Percentiles rank a stretch among this genome's conserved stretches.
phyloP scores from a whole-genome alignment of 306 rosid species.

The Cicer chorassanicum region DNA sequence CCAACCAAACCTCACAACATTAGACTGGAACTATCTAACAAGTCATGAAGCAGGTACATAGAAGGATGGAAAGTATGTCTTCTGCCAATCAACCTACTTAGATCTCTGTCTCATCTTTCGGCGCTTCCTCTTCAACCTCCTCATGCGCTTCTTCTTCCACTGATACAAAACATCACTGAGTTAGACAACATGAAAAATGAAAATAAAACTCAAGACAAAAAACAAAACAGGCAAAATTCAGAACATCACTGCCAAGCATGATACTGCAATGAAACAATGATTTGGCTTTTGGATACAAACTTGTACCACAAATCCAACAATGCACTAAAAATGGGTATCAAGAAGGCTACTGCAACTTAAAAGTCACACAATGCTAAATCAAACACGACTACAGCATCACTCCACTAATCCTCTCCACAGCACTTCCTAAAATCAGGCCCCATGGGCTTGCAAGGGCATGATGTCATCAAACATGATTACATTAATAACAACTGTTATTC shows the following conservation, averaged over 20 bases:
- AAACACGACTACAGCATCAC: not conserved
- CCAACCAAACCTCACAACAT: constrained; percentile 18
- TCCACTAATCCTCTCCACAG: not conserved
- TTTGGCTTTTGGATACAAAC: not conserved
- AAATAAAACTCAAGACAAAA: not conserved
- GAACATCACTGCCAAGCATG: not conserved
- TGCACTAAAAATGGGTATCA: not conserved
- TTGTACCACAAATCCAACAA: not conserved
- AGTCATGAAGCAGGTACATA: not conserved
- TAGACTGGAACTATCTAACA: constrained; percentile 12
- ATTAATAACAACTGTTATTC: not conserved
- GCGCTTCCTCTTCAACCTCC: constrained; percentile 97
- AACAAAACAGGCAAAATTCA: not conserved
- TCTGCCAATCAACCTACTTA: constrained; percentile 55
- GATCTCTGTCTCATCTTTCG: constrained; percentile 74
- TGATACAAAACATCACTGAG: constrained; percentile 41
- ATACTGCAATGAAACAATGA: not conserved
- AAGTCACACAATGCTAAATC: not conserved
- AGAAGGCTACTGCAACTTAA: not conserved
- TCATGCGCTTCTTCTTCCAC: constrained; percentile 99
- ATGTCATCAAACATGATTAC: not conserved
- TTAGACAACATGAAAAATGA: constrained; percentile 15
- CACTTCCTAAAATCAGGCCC: not conserved
- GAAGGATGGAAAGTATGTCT: constrained; percentile 35
- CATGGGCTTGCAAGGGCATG: not conserved